A percentile compares a stretch with the other conserved stretches of the same genome.
Evolutionary conservation across 768 basidiomycete genomes (phyloP).

Genomic region (Russula sp.): DNA sequence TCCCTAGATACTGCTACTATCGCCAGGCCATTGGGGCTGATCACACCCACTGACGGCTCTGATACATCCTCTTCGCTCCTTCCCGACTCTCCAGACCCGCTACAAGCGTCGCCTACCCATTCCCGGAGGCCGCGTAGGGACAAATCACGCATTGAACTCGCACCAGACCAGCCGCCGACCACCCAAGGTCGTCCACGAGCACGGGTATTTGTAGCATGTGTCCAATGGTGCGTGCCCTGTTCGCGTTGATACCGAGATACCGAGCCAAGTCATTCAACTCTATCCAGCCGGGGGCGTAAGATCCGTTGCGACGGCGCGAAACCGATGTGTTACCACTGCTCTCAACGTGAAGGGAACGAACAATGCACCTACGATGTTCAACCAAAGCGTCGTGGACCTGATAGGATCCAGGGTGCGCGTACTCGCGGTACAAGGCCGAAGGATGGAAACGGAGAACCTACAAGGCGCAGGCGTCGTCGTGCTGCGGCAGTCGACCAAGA

Average conservation of each 20-base stretch:
- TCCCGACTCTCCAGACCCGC: not conserved
- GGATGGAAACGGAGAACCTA: conserved; percentile 30
- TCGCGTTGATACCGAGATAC: conserved; percentile 13
- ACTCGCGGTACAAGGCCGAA: conserved; percentile 49
- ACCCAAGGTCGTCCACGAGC: conserved; percentile 73
- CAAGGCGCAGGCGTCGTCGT: conserved; percentile 24
- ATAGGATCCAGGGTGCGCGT: conserved; percentile 73
- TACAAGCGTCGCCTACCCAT: not conserved
- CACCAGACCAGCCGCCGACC: conserved; percentile 72
- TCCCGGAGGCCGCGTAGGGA: conserved; percentile 17
- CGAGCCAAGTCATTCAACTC: not conserved
- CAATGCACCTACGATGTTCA: conserved; percentile 63
- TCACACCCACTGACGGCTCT: not conserved
- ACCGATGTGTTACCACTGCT: conserved; percentile 70
- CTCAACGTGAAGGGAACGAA: conserved; percentile 37
- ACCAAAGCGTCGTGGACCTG: conserved; percentile 77
- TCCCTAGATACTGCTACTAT: conserved; percentile 3
- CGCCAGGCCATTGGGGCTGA: conserved; percentile 1
- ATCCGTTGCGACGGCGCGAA: conserved; percentile 80
- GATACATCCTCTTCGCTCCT: not conserved
- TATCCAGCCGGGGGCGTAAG: conserved; percentile 62
- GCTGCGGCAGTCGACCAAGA: conserved; percentile 1
- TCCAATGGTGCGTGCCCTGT: conserved; percentile 55
- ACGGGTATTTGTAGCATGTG: conserved; percentile 72
- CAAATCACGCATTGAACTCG: conserved; percentile 56